Base-by-base conservation (phyloP, 1,139 yeast species). In the Saccharomyces hybrid region DNA sequence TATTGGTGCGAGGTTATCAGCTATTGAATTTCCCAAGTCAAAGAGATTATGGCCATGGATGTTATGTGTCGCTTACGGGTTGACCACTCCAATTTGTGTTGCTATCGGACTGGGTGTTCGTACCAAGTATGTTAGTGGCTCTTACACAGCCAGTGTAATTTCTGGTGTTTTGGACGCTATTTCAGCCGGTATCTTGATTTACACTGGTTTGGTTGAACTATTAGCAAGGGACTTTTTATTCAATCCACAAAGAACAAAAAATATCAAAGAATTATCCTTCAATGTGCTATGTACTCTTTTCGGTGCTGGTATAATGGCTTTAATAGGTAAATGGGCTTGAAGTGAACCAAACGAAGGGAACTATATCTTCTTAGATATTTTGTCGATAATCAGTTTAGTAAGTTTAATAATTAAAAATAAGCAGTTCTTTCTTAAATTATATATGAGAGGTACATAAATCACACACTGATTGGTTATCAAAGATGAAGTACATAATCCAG, bases 71-170 rank as follows among this genome's bases (percentile, higher is more conserved):
- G 84, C 78, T 2, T 90, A 82, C 71, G 80, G 86, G 2, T 58
- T 89, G n/a, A 79, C 89, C 41, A 86, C 97, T 1, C 97, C 97
- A 12, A 78, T 89, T 57, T 83, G 95, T 41, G 83, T 88, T 66
- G 95, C 90, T 16, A 84, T 88, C 67, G 97, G 97, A 56, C 74
- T 90, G 52, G 96, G 95, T 54, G 90, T 88, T 6, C 80, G 96
- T 70, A 71, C 77, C 50, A 69, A 85, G 1, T 88, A 86, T 64
- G 77, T 79, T 14, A 83, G 95, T 7, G 81, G 80, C 11, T 81
- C 93, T 1, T 76, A 83, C 67, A 78, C 76, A 4, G 83, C 91
- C 0, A 76, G 84, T 58, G 80, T 89, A 58, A 78, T 88, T 21
- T 84, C 82, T 62, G 97, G 97, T 61, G 78, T 83, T 5, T 84